A percentile compares a stretch with the other conserved stretches of the same genome.
These are phyloP conservation scores for Penicillium fuscoglaucum DNA, from an alignment of 2,329 filamentous ascomycete species.

Conservation along the genomic window DNA sequence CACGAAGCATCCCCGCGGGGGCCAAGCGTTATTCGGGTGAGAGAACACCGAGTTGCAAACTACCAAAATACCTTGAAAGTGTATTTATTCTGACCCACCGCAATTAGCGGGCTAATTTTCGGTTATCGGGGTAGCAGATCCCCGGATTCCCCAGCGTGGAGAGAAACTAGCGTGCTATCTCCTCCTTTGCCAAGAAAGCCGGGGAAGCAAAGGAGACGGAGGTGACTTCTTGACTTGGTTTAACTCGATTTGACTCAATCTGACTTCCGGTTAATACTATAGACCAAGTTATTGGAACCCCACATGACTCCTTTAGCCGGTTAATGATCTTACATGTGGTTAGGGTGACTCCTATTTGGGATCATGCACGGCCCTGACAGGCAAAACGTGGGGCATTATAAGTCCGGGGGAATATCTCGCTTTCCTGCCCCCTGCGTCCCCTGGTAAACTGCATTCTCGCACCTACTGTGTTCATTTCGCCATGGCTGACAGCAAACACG, in stretches of 20 bases:
- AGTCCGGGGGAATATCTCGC: not conserved
- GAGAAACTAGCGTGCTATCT: not conserved
- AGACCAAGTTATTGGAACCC: not conserved
- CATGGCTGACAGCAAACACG: slow-evolving; percentile 12
- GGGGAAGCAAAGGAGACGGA: not conserved
- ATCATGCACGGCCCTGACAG: not conserved
- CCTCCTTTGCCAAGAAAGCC: slow-evolving; percentile 9
- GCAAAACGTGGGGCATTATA: not conserved
- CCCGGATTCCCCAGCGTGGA: slow-evolving; percentile 15
- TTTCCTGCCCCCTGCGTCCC: not conserved
- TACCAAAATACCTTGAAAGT: not conserved
- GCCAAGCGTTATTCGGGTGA: slow-evolving; percentile 25
- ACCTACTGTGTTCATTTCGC: too few species aligned
- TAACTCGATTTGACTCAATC: not conserved
- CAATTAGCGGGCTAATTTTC: not conserved
- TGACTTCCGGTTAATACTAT: slow-evolving; percentile 2
- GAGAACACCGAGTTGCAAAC: slow-evolving; percentile 7
- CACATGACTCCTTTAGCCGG: not conserved
- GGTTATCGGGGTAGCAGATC: slow-evolving; percentile 17
- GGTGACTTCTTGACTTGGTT: not conserved
- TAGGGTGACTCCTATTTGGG: not conserved
- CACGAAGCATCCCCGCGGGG: slow-evolving; percentile 13
- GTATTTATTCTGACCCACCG: not conserved
- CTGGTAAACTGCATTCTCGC: not conserved
- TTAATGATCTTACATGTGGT: not conserved